These are phyloP conservation scores for Candida quercuum DNA, from an alignment of 805 yeast species.

Conservation along the genomic window DNA sequence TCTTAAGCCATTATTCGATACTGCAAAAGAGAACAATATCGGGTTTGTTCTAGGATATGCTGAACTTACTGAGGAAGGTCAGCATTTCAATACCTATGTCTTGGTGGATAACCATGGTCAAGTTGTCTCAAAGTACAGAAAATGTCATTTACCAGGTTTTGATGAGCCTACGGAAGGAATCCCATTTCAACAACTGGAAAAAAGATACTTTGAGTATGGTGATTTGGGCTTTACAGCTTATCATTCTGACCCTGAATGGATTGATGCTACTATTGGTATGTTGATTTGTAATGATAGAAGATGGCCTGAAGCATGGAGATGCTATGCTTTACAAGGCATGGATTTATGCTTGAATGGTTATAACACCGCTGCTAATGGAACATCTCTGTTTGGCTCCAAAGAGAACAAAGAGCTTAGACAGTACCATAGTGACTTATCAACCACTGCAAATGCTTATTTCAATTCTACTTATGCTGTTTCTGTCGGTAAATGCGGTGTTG, in stretches of 20 bases:
- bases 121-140: slow-evolving; percentile 29
- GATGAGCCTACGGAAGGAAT: slow-evolving; percentile 29
- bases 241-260: slow-evolving; percentile 29
- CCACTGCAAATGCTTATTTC: slow-evolving; percentile 30
- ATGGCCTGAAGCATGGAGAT: slow-evolving; percentile 39
- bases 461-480: slow-evolving; percentile 30
- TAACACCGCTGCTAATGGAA: slow-evolving; percentile 32
- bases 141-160: slow-evolving; percentile 33
- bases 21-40: slow-evolving; percentile 24
- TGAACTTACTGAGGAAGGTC: slow-evolving; percentile 32
- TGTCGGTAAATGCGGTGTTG: slow-evolving; percentile 32
- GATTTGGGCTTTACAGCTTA: slow-evolving; percentile 33
- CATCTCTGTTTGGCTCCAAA: slow-evolving; percentile 26
- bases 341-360: slow-evolving; percentile 33
- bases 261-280: slow-evolving; percentile 33
- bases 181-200: slow-evolving; percentile 32
- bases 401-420: slow-evolving; percentile 28
- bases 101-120: slow-evolving; percentile 28
- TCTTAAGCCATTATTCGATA: slow-evolving; percentile 27
- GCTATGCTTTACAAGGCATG: slow-evolving; percentile 34
- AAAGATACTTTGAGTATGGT: slow-evolving; percentile 33
- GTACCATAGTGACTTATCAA: slow-evolving; percentile 30
- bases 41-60: slow-evolving; percentile 34
- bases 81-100: slow-evolving; percentile 30
- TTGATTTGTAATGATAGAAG: slow-evolving; percentile 36